Conservation (phyloP, 306 rosid genomes). For the Astragalus membranaceus region DNA sequence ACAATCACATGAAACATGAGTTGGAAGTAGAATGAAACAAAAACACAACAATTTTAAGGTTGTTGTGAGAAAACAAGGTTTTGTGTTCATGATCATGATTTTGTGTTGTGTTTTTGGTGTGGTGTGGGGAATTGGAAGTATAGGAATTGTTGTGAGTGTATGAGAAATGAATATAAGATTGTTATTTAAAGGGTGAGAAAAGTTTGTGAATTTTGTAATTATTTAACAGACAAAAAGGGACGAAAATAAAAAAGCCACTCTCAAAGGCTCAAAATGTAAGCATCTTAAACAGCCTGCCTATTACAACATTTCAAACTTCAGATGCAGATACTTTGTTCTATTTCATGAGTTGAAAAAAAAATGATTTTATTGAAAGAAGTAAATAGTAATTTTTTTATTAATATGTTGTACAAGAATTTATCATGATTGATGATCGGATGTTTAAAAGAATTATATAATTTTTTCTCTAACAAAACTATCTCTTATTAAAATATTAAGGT, state of each 20-base stretch:
- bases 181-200: slow-evolving; percentile 1
- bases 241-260: slow-evolving; percentile 28
- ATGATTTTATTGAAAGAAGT: neutral
- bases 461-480: too few species aligned
- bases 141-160: neutral
- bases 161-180: neutral
- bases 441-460: too few species aligned
- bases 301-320: neutral
- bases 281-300: slow-evolving; percentile 27
- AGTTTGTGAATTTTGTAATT: neutral
- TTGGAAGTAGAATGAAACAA: slow-evolving; percentile 20
- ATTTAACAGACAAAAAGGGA: slow-evolving; percentile 1
- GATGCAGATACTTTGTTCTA: neutral
- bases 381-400: neutral
- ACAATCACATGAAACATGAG: slow-evolving; percentile 23
- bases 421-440: neutral
- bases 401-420: neutral
- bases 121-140: neutral
- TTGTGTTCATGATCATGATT: neutral
- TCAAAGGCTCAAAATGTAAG: slow-evolving; percentile 34
- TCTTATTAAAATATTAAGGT: too few species aligned
- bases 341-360: neutral
- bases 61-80: slow-evolving; percentile 13
- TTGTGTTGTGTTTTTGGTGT: neutral
- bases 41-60: slow-evolving; percentile 15